Evolutionary conservation across 345 rosid genomes (phyloP).

Genomic region (Lepidium africanum): DNA sequence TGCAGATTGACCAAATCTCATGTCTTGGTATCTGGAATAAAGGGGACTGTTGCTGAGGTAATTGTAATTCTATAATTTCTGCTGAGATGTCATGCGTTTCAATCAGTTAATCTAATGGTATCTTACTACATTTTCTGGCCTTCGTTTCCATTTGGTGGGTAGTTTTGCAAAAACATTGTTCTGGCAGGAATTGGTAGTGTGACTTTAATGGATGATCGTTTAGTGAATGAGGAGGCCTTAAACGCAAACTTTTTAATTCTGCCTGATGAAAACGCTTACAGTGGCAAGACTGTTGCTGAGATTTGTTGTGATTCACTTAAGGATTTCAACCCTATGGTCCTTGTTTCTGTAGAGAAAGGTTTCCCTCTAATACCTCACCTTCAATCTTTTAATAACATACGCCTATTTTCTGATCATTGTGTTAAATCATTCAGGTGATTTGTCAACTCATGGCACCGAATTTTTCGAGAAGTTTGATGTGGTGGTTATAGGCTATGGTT

Average conservation of each 20-base stretch:
- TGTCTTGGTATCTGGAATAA: constrained; percentile 70
- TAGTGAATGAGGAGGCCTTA: constrained; percentile 48
- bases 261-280: constrained; percentile 42
- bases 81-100: neutral
- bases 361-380: neutral
- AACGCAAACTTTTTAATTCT: constrained; percentile 75
- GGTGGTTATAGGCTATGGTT: constrained; percentile 63
- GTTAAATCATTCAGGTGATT: constrained; percentile 50
- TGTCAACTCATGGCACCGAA: constrained; percentile 44
- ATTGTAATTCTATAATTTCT: neutral
- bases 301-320: constrained; percentile 72
- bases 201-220: constrained; percentile 74
- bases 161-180: constrained; percentile 98
- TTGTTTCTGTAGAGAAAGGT: constrained; percentile 78
- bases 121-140: neutral
- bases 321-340: constrained; percentile 94
- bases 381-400: neutral
- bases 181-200: constrained; percentile 89
- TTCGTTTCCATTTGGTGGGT: constrained; percentile 4
- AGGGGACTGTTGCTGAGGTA: constrained; percentile 90
- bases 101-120: neutral
- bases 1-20: constrained; percentile 75
- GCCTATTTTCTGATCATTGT: neutral
- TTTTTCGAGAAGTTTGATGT: constrained; percentile 72
- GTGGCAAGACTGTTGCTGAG: constrained; percentile 73